Conservation (phyloP, 2,329 filamentous ascomycete genomes). For the Hyphodiscus sp. region DNA sequence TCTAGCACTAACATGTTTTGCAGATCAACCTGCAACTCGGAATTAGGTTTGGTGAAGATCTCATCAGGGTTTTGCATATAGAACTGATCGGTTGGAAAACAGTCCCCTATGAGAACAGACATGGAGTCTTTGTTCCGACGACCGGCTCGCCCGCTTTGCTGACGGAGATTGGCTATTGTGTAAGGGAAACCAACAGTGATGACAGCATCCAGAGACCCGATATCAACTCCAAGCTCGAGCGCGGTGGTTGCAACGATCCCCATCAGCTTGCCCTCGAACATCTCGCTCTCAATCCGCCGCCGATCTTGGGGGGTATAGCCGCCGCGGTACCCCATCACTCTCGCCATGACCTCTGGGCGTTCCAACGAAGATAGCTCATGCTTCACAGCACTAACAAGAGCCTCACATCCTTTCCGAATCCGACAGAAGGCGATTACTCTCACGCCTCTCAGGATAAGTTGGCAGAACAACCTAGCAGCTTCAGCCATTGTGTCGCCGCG, state of each 20-base stretch:
- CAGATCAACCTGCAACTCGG: slow-evolving; percentile 84
- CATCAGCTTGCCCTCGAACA: slow-evolving; percentile 92
- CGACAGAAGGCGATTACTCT: slow-evolving; percentile 90
- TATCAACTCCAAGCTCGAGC: slow-evolving; percentile 89
- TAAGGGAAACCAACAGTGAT: slow-evolving; percentile 93
- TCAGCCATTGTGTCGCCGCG: slow-evolving; percentile 77
- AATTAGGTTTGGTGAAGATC: slow-evolving; percentile 87
- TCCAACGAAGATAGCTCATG: slow-evolving; percentile 69
- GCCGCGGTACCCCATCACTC: slow-evolving; percentile 93
- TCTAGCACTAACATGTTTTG: slow-evolving; percentile 85
- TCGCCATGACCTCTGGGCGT: slow-evolving; percentile 63
- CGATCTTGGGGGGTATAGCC: slow-evolving; percentile 92
- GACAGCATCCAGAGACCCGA: slow-evolving; percentile 88
- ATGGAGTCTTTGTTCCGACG: slow-evolving; percentile 89
- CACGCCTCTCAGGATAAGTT: slow-evolving; percentile 80
- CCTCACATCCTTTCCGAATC: slow-evolving; percentile 82
- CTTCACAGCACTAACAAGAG: slow-evolving; percentile 72
- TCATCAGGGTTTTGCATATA: slow-evolving; percentile 97
- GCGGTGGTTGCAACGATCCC: slow-evolving; percentile 93
- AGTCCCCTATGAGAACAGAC: slow-evolving; percentile 82
- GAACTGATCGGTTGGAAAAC: slow-evolving; percentile 85
- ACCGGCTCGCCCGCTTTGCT: slow-evolving; percentile 90
- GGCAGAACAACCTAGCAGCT: slow-evolving; percentile 84
- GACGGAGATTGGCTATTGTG: slow-evolving; percentile 86
- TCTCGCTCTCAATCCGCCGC: slow-evolving; percentile 81